A percentile compares a stretch with the other conserved stretches of the same genome.
These are phyloP conservation scores for Penicillium sp. DNA, from an alignment of 2,329 filamentous ascomycete species.

Conservation along the genomic window DNA sequence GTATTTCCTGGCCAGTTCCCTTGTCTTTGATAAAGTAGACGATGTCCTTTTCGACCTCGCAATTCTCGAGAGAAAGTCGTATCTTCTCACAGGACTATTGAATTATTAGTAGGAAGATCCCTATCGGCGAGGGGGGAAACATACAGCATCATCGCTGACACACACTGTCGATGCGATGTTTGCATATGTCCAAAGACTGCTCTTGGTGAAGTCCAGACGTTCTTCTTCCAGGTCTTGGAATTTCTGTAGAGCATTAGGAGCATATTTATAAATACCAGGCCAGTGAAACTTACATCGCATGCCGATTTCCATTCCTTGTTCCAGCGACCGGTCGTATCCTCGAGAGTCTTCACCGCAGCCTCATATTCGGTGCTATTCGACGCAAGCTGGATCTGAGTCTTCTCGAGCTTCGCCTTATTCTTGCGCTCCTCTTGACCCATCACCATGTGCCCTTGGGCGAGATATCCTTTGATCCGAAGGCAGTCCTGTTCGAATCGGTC, in stretches of 20 bases:
- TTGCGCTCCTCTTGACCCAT: slow-evolving; percentile 99
- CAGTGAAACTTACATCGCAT: slow-evolving; percentile 59
- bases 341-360: slow-evolving; percentile 82
- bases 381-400: slow-evolving; percentile 93
- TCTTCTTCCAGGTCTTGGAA: slow-evolving; percentile 99
- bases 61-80: slow-evolving; percentile 84
- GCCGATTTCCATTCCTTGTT: slow-evolving; percentile 98
- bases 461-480: slow-evolving; percentile 95
- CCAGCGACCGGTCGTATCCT: slow-evolving; percentile 93
- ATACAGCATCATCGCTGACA: slow-evolving; percentile 83
- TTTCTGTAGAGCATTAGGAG: slow-evolving; percentile 58
- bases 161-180: slow-evolving; percentile 97
- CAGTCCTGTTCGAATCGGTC: slow-evolving; percentile 98
- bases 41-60: slow-evolving; percentile 97
- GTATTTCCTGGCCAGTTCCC: slow-evolving; percentile 95
- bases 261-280: background rate
- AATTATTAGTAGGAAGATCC: slow-evolving; percentile 11
- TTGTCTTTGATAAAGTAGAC: slow-evolving; percentile 78
- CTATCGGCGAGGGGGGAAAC: slow-evolving; percentile 21
- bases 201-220: slow-evolving; percentile 93
- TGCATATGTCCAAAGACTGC: slow-evolving; percentile 95
- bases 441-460: slow-evolving; percentile 98
- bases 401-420: slow-evolving; percentile 98
- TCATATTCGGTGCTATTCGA: slow-evolving; percentile 92
- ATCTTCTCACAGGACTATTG: slow-evolving; percentile 85